Conservation (phyloP, 2,329 filamentous ascomycete genomes). For the Fusarium metavorans region DNA sequence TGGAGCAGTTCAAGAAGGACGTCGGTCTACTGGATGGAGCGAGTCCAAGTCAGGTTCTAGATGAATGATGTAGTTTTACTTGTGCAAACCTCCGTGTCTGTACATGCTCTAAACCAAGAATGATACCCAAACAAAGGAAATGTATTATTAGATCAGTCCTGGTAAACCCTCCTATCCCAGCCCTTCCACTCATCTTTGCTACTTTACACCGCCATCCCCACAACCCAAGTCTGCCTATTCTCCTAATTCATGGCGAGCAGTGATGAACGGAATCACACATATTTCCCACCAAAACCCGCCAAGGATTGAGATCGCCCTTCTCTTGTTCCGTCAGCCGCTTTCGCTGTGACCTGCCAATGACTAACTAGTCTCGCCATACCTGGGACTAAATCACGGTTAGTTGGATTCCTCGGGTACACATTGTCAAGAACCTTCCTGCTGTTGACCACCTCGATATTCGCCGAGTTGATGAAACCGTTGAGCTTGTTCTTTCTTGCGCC, state of each 20-base stretch:
- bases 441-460: not conserved
- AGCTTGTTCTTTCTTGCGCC: not conserved
- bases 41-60: not conserved
- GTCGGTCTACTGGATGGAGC: not conserved
- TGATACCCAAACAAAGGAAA: not conserved
- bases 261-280: not conserved
- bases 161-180: too few species aligned
- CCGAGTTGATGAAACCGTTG: not conserved
- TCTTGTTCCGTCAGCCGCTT: too few species aligned
- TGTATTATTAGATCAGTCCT: not conserved
- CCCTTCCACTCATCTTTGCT: too few species aligned
- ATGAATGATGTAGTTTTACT: not conserved
- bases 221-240: too few species aligned
- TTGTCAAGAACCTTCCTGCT: not conserved
- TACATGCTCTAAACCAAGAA: not conserved
- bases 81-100: not conserved
- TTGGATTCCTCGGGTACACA: not conserved
- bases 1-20: slow-evolving; percentile 22
- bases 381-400: not conserved
- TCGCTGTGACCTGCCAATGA: not conserved
- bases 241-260: too few species aligned
- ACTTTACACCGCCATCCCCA: too few species aligned
- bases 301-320: too few species aligned
- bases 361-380: not conserved
- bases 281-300: not conserved